Evolutionary conservation across 2,329 filamentous ascomycete species (phyloP), one percentile per base, ranked within the genome.

Genomic region (Aureobasidium sp.): DNA sequence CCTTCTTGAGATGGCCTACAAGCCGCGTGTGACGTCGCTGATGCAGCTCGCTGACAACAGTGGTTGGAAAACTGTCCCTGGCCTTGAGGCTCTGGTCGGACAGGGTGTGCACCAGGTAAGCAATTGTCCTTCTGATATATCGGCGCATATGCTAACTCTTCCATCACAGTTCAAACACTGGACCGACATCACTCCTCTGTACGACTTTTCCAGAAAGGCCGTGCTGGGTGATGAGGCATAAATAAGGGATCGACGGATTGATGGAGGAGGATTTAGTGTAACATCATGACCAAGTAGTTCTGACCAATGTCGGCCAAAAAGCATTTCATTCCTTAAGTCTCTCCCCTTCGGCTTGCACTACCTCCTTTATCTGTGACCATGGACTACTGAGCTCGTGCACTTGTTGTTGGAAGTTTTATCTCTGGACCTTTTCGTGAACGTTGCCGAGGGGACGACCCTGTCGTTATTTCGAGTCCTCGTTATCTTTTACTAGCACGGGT

Each of bases 1-100:
- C 14, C 76, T 97, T 64, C 77, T 97, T 3, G 94, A 99, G 75
- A 96, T 99, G 92, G 93, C 94, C 1, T 99, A 99, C 75, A 95
- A 93, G 75, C 94, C 94, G 22, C 80, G 83, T 0, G 82, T 89
- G 58, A 99, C 94, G 5, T 84, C 87, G 8, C 76, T 96, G 67
- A 97, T 97, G 86, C 83, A 89, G 72, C 78, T 97, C 71, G 93
- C 92, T 2, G 81, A 86, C 68, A 83, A 88, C 67, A 83, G 84
- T 14, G 87, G 87, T 3, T 99, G 94, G 94, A 82, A 78, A 62
- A 91, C 88, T 1, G 87, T 97, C 65, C 87, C 91, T 8, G 94
- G 94, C 0, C 76, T 97, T 42, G 94, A 99, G 74, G 91, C 94
- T 34, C 80, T 99, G 61, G 86, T 91, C 64, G 90, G 89, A 5